phyloP scores from a whole-genome alignment of 768 basidiomycete species.

The Rhodotorula graminis region DNA sequence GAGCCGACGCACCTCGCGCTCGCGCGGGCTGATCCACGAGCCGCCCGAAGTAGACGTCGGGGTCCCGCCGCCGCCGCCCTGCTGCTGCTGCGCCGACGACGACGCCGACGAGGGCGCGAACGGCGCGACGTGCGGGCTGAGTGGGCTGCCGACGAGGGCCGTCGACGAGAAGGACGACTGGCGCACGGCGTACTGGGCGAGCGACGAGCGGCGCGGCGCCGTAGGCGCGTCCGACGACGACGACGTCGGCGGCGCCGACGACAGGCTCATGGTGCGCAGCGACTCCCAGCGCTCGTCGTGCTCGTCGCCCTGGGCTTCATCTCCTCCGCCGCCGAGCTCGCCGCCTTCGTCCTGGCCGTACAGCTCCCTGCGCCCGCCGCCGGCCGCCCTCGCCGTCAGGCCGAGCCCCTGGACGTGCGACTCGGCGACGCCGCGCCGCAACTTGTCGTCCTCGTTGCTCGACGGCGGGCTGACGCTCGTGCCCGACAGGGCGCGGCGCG shows the following conservation, averaged over 20 bases:
- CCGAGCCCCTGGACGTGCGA: neutral
- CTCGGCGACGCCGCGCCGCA: neutral
- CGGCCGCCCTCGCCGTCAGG: neutral
- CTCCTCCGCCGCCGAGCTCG: neutral
- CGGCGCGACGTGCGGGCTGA: constrained; percentile 42
- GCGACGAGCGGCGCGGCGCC: neutral
- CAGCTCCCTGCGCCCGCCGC: neutral
- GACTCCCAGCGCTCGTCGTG: constrained; percentile 18
- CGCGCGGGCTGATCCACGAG: neutral
- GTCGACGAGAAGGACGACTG: neutral
- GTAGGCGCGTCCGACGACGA: neutral
- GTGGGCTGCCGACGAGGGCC: constrained; percentile 25
- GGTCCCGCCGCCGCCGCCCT: neutral
- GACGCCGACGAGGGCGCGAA: constrained; percentile 34
- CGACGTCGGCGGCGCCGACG: neutral
- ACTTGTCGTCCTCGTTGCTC: constrained; percentile 13
- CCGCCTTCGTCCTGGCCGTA: neutral
- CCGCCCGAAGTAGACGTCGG: neutral
- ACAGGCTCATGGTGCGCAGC: neutral
- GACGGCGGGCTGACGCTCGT: constrained; percentile 6
- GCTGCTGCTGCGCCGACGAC: neutral
- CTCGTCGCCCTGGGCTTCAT: constrained; percentile 3
- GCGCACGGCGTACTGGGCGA: neutral
- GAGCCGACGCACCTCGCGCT: constrained; percentile 5
- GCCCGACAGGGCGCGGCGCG: too few species aligned